Evolutionary conservation across 495 filamentous ascomycete genomes (phyloP).

Genomic region (Neurospora sp.): DNA sequence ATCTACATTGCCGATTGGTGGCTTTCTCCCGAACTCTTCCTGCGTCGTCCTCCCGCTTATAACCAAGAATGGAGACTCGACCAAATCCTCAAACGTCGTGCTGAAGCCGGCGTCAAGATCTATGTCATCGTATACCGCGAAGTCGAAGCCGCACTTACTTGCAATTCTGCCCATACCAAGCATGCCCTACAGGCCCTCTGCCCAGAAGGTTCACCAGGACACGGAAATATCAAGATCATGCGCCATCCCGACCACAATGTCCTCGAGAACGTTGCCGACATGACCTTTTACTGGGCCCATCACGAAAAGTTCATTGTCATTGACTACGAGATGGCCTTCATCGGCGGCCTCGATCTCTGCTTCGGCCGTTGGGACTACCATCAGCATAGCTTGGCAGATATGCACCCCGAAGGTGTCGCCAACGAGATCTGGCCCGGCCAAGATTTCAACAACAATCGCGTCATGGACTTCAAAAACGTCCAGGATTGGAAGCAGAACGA

Average conservation of each 20-base stretch:
- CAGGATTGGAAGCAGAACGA: constrained; percentile 88
- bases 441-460: constrained; percentile 90
- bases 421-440: constrained; percentile 91
- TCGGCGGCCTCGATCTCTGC: constrained; percentile 90
- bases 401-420: constrained; percentile 71
- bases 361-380: constrained; percentile 88
- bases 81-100: constrained; percentile 71
- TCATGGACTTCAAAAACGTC: constrained; percentile 92
- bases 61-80: constrained; percentile 88
- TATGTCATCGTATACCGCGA: constrained; percentile 93
- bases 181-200: constrained; percentile 72
- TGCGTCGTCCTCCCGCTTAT: constrained; percentile 68
- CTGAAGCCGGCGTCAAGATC: constrained; percentile 89
- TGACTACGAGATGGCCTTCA: constrained; percentile 81
- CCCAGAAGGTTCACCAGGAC: constrained; percentile 64
- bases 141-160: constrained; percentile 71
- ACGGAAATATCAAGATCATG: constrained; percentile 82
- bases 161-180: constrained; percentile 90
- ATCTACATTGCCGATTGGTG: constrained; percentile 98
- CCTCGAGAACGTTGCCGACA: constrained; percentile 86
- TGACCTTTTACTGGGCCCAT: constrained; percentile 98
- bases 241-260: constrained; percentile 94
- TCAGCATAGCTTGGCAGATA: constrained; percentile 77
- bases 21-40: constrained; percentile 86
- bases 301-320: constrained; percentile 96